Conservation (phyloP, 371 early-diverging fungal species). For the Rhizomucor pusillus region DNA sequence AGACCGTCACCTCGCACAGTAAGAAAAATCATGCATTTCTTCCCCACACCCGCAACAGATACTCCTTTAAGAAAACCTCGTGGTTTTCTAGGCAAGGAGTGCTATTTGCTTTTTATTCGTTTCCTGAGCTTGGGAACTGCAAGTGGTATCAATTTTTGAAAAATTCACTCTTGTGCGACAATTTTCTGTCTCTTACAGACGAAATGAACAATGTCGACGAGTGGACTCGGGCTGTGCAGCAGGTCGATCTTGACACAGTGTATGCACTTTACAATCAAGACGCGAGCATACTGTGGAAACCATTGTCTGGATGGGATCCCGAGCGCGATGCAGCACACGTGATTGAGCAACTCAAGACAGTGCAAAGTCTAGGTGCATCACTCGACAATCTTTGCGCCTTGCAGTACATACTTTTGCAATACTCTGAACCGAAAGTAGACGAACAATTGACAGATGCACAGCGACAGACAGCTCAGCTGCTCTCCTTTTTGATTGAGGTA, state of each 20-base stretch:
- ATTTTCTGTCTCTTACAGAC: too few species aligned
- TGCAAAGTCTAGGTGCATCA: constrained; percentile 13
- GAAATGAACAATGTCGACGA: constrained; percentile 7
- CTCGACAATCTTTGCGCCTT: constrained; percentile 15
- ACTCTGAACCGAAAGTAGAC: constrained; percentile 8
- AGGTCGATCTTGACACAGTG: constrained; percentile 16
- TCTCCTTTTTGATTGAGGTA: constrained; percentile 16
- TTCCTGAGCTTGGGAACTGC: too few species aligned
- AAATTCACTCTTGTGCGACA: too few species aligned
- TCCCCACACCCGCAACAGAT: too few species aligned
- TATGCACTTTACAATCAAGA: constrained; percentile 13
- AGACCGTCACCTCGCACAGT: too few species aligned
- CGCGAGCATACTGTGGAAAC: constrained; percentile 33
- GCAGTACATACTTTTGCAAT: constrained; percentile 15
- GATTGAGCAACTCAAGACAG: constrained; percentile 7
- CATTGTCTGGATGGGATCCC: constrained; percentile 14
- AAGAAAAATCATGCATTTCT: too few species aligned
- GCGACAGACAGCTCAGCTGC: constrained; percentile 9
- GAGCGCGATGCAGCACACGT: constrained; percentile 16
- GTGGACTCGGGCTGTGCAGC: constrained; percentile 30
- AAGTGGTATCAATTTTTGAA: too few species aligned
- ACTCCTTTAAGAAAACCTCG: too few species aligned
- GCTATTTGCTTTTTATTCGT: too few species aligned
- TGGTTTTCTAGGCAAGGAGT: too few species aligned
- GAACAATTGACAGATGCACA: constrained; percentile 10